Base-by-base conservation (phyloP, 306 rosid species). In the Glycine tomentella region DNA sequence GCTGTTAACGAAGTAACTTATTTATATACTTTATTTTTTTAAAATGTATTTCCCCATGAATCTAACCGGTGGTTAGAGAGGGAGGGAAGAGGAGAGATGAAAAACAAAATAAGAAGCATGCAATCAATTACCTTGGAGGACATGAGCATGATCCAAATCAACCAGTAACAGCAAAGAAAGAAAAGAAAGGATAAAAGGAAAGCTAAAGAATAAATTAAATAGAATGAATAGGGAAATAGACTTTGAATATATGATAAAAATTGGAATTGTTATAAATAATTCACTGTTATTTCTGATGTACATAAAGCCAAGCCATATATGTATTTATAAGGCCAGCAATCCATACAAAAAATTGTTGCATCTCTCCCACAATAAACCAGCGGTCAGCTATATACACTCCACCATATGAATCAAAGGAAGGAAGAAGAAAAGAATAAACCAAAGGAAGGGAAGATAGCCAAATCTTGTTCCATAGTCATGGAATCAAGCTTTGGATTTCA, bases 361-460 rank as follows among this genome's bases (percentile, higher is more conserved):
- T 46, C 38, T 25, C 31, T 80, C 81, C 75, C 78, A 83, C 40
- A 36, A 36, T 72, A 84, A 82, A 58, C 64, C 75, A 69, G 9
- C 76, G 77, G 64, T 83, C 62, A 84, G 79, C 88, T 88, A 87
- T 90, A 40, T 87, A 89, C 94, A 90, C 79, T 83, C 94, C 84
- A 87, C 81, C 78, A 79, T 56, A 57, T 76, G 83, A 58, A 85
- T 77, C 31, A 77, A 11, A 77, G 31, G 31, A 25, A 25, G 31
- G 31, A 25, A 25, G 31, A 25, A 25, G 0, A 61, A 33, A 68
- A 42, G 46, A 45, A 52, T n/a, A 70, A 25, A 34, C 42, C 13
- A 55, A 55, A 25, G 31, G 31, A 25, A 59, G 48, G 46, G 9
- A 56, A 42, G 53, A 52, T 50, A 59, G 45, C 70, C 65, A 77